Conservation (phyloP, 2,329 filamentous ascomycete species). For the Alternaria viburni region DNA sequence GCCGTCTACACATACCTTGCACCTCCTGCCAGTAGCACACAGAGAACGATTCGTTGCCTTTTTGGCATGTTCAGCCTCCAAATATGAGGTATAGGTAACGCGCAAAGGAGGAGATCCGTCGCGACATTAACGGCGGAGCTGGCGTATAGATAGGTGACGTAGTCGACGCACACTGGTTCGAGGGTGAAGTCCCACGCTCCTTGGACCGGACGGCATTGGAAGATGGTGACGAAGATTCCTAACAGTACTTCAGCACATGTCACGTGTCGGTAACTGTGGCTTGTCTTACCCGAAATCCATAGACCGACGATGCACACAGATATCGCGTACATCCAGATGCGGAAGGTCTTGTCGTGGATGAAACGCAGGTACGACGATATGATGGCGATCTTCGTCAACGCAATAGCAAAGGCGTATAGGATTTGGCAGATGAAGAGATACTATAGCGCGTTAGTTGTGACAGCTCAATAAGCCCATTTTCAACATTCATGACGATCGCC, state of each 20-base stretch:
- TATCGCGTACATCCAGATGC: slow-evolving; percentile 26
- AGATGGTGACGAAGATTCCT: slow-evolving; percentile 37
- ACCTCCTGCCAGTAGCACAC: slow-evolving; percentile 33
- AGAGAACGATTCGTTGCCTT: slow-evolving; percentile 37
- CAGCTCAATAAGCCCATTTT: too few relatives aligned
- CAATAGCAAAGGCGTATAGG: slow-evolving; percentile 35
- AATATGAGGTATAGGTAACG: slow-evolving; percentile 33
- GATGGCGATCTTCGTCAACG: slow-evolving; percentile 36
- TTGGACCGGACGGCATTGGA: slow-evolving; percentile 31
- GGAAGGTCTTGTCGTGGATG: slow-evolving; percentile 25
- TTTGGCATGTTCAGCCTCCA: slow-evolving; percentile 34
- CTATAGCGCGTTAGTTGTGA: slow-evolving; percentile 18
- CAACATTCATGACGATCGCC: not conserved
- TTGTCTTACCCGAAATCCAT: slow-evolving; percentile 27
- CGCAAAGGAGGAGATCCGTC: slow-evolving; percentile 33
- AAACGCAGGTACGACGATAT: slow-evolving; percentile 38
- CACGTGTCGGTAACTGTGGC: not conserved
- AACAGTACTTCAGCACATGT: not conserved
- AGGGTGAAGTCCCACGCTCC: slow-evolving; percentile 34
- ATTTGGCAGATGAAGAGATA: slow-evolving; percentile 34
- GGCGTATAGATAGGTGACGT: slow-evolving; percentile 34
- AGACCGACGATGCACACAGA: slow-evolving; percentile 19
- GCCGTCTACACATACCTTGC: slow-evolving; percentile 23
- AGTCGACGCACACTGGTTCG: slow-evolving; percentile 25
- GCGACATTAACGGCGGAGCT: slow-evolving; percentile 31